Percentiles rank a stretch among this genome's conserved stretches.
Evolutionary conservation across 192 early-diverging fungal genomes (phyloP).

Genomic region (Dimargaris xerosporica): DNA sequence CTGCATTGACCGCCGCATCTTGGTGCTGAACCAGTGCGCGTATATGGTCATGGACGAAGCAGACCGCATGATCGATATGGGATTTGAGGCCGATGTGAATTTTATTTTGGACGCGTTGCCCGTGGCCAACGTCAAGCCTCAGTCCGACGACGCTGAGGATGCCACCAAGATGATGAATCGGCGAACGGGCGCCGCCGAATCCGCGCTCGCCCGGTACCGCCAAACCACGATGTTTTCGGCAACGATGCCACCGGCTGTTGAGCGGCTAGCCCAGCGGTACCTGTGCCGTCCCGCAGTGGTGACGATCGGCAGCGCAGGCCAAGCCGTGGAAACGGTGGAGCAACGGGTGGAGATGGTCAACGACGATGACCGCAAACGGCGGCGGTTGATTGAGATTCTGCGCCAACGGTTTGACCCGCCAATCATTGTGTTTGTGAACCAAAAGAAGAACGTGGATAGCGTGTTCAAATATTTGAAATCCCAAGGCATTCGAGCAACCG

Average conservation of each 20-base stretch:
- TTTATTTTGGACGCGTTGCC: conserved; percentile 90
- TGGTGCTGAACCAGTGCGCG: conserved; percentile 85
- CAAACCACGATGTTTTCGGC: conserved; percentile 99
- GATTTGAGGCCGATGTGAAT: conserved; percentile 91
- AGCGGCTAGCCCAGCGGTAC: conserved; percentile 88
- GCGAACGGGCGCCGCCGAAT: background rate
- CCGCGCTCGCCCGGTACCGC: conserved; percentile 35
- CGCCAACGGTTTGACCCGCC: conserved; percentile 47
- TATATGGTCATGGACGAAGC: conserved; percentile 99
- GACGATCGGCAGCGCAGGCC: conserved; percentile 90
- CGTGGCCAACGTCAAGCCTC: conserved; percentile 77
- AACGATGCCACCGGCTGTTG: conserved; percentile 92
- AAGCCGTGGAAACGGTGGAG: conserved; percentile 92
- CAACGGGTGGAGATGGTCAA: conserved; percentile 87
- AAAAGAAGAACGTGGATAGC: conserved; percentile 83
- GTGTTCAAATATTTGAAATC: conserved; percentile 49
- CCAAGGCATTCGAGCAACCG: conserved; percentile 43
- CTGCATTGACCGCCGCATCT: conserved; percentile 71
- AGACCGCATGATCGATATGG: conserved; percentile 89
- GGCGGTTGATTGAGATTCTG: conserved; percentile 38
- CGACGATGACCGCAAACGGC: conserved; percentile 61
- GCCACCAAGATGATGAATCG: conserved; percentile 21
- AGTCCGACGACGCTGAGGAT: conserved; percentile 53
- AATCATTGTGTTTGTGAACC: conserved; percentile 96
- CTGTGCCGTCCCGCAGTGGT: conserved; percentile 81